These are phyloP conservation scores for Monoraphidium neglectum DNA, from an alignment of 139 green algal species.

Conservation along the genomic window DNA sequence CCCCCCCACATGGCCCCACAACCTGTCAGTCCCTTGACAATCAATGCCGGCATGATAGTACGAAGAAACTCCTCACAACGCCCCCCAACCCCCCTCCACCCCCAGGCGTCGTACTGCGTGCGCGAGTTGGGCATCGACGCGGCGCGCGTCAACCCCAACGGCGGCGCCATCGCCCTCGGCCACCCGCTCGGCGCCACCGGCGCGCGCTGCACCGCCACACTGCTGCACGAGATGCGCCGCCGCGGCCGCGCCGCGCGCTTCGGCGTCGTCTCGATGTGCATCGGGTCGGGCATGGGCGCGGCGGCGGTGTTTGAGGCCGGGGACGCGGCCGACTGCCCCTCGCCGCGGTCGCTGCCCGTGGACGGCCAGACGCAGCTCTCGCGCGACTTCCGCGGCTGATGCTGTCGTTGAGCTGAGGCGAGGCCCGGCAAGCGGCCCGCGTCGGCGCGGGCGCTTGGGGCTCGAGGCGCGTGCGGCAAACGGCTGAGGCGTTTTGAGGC, in stretches of 20 bases:
- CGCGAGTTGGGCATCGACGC: slow-evolving; percentile 87
- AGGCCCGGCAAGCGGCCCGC: too few relatives aligned
- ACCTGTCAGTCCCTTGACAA: too few relatives aligned
- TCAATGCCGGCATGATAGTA: too few relatives aligned
- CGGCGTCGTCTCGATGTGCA: slow-evolving; percentile 98
- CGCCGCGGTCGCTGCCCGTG: too few relatives aligned
- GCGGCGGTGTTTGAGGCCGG: slow-evolving; percentile 90
- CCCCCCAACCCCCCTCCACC: too few relatives aligned
- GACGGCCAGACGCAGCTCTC: too few relatives aligned
- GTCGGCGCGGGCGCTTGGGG: too few relatives aligned
- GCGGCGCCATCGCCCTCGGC: slow-evolving; percentile 96
- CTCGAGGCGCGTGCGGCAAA: too few relatives aligned
- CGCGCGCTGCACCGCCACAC: slow-evolving; percentile 87
- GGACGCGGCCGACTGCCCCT: slow-evolving; percentile 19
- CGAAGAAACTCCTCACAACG: too few relatives aligned
- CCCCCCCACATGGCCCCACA: slow-evolving; percentile 93
- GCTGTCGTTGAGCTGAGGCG: too few relatives aligned
- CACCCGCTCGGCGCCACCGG: slow-evolving; percentile 94
- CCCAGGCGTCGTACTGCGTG: slow-evolving; percentile 89
- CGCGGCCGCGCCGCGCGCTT: slow-evolving; percentile 85
- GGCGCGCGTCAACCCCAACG: slow-evolving; percentile 93
- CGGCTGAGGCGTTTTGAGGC: too few relatives aligned
- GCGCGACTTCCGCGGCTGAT: too few relatives aligned
- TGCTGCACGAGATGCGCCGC: slow-evolving; percentile 95
- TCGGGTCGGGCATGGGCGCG: slow-evolving; percentile 94